Conservation (phyloP, 2,329 filamentous ascomycete species). For the Aspergillus fijiensis region DNA sequence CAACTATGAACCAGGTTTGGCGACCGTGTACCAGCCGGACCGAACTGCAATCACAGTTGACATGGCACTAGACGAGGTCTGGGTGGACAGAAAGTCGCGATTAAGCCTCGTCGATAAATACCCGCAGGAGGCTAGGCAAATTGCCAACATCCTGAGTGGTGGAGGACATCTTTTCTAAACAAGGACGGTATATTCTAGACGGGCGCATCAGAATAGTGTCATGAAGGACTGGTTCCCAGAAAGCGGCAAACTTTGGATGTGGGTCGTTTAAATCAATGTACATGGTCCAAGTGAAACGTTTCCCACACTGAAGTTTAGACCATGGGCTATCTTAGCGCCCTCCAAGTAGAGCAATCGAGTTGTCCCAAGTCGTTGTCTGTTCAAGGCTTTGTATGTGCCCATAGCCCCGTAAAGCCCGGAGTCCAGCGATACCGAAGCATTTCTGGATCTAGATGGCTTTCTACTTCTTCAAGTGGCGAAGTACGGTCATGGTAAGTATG, state of each 20-base stretch:
- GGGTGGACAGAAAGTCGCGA: neutral
- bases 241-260: too few species aligned
- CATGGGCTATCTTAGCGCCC: too few species aligned
- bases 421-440: constrained; percentile 4
- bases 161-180: neutral
- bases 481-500: neutral
- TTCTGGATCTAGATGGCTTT: neutral
- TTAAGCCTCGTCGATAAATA: neutral
- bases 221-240: neutral
- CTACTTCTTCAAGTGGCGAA: neutral
- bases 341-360: too few species aligned
- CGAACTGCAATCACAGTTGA: neutral
- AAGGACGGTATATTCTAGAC: too few species aligned
- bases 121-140: neutral
- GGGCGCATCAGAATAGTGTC: too few species aligned
- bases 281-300: too few species aligned
- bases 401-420: neutral
- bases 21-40: neutral
- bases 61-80: neutral
- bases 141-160: neutral
- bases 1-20: neutral
- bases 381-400: neutral
- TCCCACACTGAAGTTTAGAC: too few species aligned
- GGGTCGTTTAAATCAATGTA: neutral
- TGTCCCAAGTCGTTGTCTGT: too few species aligned